phyloP scores from a whole-genome alignment of 768 basidiomycete species.

The Lentinus tigrinus region DNA sequence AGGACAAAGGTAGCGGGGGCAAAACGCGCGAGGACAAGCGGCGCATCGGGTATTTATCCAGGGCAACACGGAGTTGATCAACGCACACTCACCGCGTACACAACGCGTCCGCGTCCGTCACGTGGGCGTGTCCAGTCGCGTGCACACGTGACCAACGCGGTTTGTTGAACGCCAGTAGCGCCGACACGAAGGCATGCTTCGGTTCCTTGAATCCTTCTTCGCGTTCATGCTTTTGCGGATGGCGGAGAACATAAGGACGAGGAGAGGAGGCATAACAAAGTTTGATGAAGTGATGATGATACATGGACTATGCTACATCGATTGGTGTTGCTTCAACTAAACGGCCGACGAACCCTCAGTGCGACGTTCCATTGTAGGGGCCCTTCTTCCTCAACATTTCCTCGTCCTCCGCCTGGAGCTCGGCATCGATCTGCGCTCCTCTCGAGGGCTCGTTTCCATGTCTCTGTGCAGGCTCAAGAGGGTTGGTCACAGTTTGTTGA shows the following conservation, averaged over 20 bases:
- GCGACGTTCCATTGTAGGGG: constrained; percentile 12
- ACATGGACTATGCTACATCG: neutral
- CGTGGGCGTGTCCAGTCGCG: constrained; percentile 14
- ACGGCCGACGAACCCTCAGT: neutral
- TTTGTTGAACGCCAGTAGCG: constrained; percentile 7
- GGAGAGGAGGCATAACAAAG: too few species aligned
- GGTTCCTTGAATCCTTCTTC: neutral
- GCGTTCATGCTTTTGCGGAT: neutral
- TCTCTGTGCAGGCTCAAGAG: constrained; percentile 46
- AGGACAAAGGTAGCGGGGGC: neutral
- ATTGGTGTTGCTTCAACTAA: too few species aligned
- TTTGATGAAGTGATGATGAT: too few species aligned
- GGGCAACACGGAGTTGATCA: constrained; percentile 4
- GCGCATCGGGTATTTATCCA: constrained; percentile 17
- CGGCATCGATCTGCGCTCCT: constrained; percentile 58
- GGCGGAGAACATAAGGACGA: too few species aligned
- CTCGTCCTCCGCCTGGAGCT: constrained; percentile 53
- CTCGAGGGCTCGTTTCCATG: constrained; percentile 59
- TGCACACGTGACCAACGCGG: constrained; percentile 9
- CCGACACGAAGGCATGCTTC: too few species aligned
- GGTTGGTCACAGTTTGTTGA: constrained; percentile 38
- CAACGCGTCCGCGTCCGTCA: constrained; percentile 14
- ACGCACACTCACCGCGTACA: constrained; percentile 8
- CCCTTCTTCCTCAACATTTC: constrained; percentile 46
- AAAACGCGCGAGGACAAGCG: neutral